Evolutionary conservation across 176 grass and related monocot genomes (phyloP).

Genomic region (Juncus effusus): DNA sequence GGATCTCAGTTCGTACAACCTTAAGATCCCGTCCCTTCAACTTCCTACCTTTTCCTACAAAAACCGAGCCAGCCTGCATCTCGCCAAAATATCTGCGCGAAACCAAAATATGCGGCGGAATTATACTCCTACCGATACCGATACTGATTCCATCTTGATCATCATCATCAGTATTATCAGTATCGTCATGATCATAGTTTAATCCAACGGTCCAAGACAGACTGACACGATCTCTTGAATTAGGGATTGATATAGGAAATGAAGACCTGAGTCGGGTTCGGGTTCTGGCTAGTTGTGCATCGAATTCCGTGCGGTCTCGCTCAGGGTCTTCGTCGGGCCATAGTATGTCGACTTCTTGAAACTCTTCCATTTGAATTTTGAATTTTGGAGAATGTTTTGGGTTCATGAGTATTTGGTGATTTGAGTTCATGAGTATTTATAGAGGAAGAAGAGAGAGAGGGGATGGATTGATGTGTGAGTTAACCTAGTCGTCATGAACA

Average conservation of each 20-base stretch:
- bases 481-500: constrained; percentile 2
- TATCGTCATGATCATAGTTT: not conserved
- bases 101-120: constrained; percentile 46
- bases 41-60: constrained; percentile 65
- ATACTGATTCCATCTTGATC: not conserved
- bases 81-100: constrained; percentile 12
- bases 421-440: not conserved
- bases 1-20: constrained; percentile 48
- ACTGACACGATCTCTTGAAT: constrained; percentile 30
- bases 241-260: constrained; percentile 29
- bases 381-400: not conserved
- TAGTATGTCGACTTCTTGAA: constrained; percentile 52
- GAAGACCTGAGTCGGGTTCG: constrained; percentile 12
- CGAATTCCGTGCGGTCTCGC: no score
- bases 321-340: constrained; percentile 23
- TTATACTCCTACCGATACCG: not conserved
- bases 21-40: constrained; percentile 76
- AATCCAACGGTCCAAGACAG: constrained; percentile 38
- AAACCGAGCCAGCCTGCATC: constrained; percentile 53
- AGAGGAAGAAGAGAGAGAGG: not conserved
- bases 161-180: not conserved
- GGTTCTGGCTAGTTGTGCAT: not conserved
- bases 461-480: constrained; percentile 6
- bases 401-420: not conserved
- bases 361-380: constrained; percentile 44